Evolutionary conservation across 495 filamentous ascomycete species (phyloP).

Genomic region (Glonium stellatum): DNA sequence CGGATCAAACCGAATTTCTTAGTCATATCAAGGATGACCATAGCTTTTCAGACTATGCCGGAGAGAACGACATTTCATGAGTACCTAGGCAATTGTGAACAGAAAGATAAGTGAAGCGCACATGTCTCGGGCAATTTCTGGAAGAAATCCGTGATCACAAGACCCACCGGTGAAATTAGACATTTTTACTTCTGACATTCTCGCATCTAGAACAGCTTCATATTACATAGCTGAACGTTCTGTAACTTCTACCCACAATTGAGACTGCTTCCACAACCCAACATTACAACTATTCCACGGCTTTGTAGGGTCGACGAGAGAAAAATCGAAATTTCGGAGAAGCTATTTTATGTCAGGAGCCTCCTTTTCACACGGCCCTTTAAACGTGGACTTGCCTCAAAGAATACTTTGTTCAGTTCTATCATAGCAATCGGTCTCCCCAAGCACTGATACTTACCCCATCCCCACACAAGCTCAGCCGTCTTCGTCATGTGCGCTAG

Average conservation of each 20-base stretch:
- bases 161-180: neutral
- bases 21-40: neutral
- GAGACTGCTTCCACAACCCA: conserved; percentile 11
- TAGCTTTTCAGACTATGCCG: neutral
- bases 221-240: neutral
- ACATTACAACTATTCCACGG: conserved; percentile 33
- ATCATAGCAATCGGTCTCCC: conserved; percentile 37
- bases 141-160: neutral
- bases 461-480: conserved; percentile 32
- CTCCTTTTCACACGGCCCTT: conserved; percentile 1
- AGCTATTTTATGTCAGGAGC: conserved; percentile 33
- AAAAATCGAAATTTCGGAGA: conserved; percentile 46
- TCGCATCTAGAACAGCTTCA: neutral
- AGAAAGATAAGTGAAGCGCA: neutral
- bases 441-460: conserved; percentile 37
- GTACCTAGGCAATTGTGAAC: neutral
- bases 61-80: neutral
- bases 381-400: conserved; percentile 43
- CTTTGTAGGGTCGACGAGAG: conserved; percentile 41
- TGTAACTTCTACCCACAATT: conserved; percentile 17
- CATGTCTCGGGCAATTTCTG: neutral
- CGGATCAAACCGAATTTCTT: neutral
- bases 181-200: neutral
- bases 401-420: conserved; percentile 49
- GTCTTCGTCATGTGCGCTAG: conserved; percentile 16